phyloP scores from a whole-genome alignment of 306 rosid species.

The Trichosanthes cucumerina region DNA sequence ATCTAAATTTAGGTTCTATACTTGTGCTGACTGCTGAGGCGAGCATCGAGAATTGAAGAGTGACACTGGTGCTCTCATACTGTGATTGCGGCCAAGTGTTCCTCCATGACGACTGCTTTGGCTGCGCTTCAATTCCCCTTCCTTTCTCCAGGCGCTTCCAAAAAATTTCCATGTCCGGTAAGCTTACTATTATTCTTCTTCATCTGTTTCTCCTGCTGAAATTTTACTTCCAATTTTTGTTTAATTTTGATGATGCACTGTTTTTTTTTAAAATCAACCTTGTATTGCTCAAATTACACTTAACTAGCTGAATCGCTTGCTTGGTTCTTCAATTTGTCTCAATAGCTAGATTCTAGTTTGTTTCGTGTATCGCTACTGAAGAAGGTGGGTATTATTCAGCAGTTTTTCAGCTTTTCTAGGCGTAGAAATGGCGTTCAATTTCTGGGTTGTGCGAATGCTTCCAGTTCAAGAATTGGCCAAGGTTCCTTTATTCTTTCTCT shows the following conservation, averaged over 20 bases:
- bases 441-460: conserved; percentile 32
- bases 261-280: not conserved
- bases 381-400: not conserved
- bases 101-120: not conserved
- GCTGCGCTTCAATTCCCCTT: conserved; percentile 4
- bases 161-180: not conserved
- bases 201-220: not conserved
- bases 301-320: not conserved
- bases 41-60: not conserved
- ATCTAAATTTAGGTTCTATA: not conserved
- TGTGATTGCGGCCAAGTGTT: not conserved
- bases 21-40: not conserved
- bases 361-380: not conserved
- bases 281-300: not conserved
- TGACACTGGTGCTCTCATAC: not conserved
- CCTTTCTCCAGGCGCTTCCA: conserved; percentile 1
- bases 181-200: not conserved
- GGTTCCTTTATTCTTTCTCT: conserved; percentile 19
- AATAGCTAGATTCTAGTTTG: not conserved
- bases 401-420: conserved; percentile 18
- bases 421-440: conserved; percentile 24
- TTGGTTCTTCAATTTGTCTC: not conserved
- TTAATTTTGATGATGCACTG: not conserved
- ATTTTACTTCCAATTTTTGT: not conserved
- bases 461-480: conserved; percentile 26